A percentile compares a stretch with the other conserved stretches of the same genome.
phyloP scores from a whole-genome alignment of 2,329 filamentous ascomycete genomes.

The Paraphaeosphaeria minitans region DNA sequence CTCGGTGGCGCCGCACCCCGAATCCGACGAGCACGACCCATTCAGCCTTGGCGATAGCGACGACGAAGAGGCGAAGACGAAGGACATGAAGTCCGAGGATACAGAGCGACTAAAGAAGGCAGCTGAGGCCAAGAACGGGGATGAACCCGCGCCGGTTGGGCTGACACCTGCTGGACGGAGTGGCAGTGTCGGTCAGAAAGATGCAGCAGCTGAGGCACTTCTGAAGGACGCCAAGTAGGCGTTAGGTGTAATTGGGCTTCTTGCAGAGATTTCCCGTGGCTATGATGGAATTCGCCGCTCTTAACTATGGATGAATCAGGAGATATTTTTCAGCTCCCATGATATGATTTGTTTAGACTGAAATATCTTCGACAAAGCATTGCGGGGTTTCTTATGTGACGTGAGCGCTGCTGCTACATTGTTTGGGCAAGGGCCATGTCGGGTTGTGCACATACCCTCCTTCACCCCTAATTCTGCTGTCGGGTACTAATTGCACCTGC shows the following conservation, averaged over 20 bases:
- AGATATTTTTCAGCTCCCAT: not conserved
- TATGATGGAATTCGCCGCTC: not conserved
- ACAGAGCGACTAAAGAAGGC: constrained; percentile 57
- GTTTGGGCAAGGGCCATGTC: too few species aligned
- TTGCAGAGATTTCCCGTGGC: not conserved
- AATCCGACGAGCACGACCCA: constrained; percentile 84
- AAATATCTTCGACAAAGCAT: too few species aligned
- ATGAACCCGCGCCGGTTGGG: constrained; percentile 29
- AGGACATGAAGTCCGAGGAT: constrained; percentile 62
- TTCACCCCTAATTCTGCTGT: too few species aligned
- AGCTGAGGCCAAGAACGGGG: constrained; percentile 44
- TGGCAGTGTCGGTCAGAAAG: constrained; percentile 50
- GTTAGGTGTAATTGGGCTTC: not conserved
- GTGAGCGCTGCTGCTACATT: too few species aligned
- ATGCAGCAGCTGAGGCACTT: constrained; percentile 54
- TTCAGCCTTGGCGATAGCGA: constrained; percentile 97
- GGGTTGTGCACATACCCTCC: too few species aligned
- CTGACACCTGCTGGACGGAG: constrained; percentile 48
- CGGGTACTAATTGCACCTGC: too few species aligned
- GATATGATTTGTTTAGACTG: not conserved
- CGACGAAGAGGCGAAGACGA: constrained; percentile 78
- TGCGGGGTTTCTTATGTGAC: too few species aligned
- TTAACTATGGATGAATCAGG: not conserved
- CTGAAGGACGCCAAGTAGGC: constrained; percentile 46
- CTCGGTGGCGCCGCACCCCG: constrained; percentile 80